Conservation (phyloP, 108 stramenopile genomes). For the Nitzschia inconspicua region DNA sequence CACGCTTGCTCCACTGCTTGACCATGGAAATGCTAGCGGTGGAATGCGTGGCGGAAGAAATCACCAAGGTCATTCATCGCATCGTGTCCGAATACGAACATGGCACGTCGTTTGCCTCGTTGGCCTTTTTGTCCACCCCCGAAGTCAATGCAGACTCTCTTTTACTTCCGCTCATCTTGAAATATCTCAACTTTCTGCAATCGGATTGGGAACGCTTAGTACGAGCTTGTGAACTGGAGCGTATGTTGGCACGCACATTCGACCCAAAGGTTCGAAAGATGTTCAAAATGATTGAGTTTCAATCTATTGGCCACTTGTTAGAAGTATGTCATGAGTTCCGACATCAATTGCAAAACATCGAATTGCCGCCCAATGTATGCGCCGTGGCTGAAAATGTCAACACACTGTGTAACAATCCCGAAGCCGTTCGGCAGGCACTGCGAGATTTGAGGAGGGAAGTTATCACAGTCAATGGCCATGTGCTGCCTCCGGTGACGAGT, state of each 20-base stretch:
- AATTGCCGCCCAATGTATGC: conserved; percentile 50
- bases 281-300: conserved; percentile 78
- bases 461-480: conserved; percentile 82
- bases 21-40: conserved; percentile 80
- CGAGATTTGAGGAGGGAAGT: conserved; percentile 78
- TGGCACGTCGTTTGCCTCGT: conserved; percentile 75
- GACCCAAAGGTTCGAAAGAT: conserved; percentile 55
- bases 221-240: conserved; percentile 67
- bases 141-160: conserved; percentile 68
- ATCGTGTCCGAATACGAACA: conserved; percentile 79
- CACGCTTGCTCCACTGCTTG: conserved; percentile 49
- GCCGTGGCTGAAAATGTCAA: conserved; percentile 27
- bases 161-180: conserved; percentile 59
- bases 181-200: conserved; percentile 70
- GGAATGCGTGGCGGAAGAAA: conserved; percentile 58
- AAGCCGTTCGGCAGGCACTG: conserved; percentile 68
- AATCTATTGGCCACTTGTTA: conserved; percentile 77
- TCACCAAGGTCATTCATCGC: conserved; percentile 51
- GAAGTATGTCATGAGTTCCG: conserved; percentile 73
- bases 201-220: conserved; percentile 48
- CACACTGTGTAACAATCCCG: conserved; percentile 35
- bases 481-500: conserved; percentile 73
- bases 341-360: conserved; percentile 60
- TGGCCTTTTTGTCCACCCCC: conserved; percentile 81
- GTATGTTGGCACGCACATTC: conserved; percentile 50